These are phyloP conservation scores for Camptophora hylomeconis DNA, from an alignment of 2,329 filamentous ascomycete genomes.

Conservation along the genomic window DNA sequence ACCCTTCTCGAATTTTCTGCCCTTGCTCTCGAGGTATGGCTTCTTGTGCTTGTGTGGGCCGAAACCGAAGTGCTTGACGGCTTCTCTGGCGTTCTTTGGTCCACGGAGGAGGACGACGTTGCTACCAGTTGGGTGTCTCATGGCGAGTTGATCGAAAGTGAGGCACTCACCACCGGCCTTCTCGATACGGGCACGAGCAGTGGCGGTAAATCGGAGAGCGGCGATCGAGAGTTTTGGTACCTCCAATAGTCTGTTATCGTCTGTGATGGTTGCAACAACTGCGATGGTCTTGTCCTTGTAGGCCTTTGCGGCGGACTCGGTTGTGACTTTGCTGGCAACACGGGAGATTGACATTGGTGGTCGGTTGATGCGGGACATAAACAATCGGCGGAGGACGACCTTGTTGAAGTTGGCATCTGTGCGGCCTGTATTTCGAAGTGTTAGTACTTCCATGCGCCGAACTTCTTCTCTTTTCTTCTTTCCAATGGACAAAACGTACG, in stretches of 20 bases:
- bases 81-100: slow-evolving; percentile 96
- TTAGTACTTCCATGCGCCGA: slow-evolving; percentile 6
- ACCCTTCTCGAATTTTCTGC: slow-evolving; percentile 97
- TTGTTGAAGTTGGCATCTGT: slow-evolving; percentile 99
- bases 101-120: slow-evolving; percentile 96
- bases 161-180: slow-evolving; percentile 90
- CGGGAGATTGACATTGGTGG: slow-evolving; percentile 89
- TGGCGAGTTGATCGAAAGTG: slow-evolving; percentile 93
- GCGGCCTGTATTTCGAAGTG: slow-evolving; percentile 48
- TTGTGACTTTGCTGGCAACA: slow-evolving; percentile 52
- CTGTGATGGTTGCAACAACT: slow-evolving; percentile 87
- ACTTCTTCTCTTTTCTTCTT: slow-evolving; percentile 2
- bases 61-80: slow-evolving; percentile 98
- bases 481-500: slow-evolving; percentile 51
- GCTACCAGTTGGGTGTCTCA: slow-evolving; percentile 85
- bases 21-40: slow-evolving; percentile 95
- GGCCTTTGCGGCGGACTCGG: slow-evolving; percentile 40
- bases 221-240: slow-evolving; percentile 89
- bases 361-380: slow-evolving; percentile 98
- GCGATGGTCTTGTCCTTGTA: slow-evolving; percentile 67
- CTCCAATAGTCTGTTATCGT: slow-evolving; percentile 86
- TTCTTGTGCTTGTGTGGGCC: slow-evolving; percentile 99
- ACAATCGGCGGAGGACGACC: slow-evolving; percentile 90
- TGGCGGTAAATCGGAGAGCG: slow-evolving; percentile 91
- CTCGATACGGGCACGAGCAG: slow-evolving; percentile 82